These are phyloP conservation scores for Penicillium sp. DNA, from an alignment of 2,329 filamentous ascomycete species.

Conservation along the genomic window DNA sequence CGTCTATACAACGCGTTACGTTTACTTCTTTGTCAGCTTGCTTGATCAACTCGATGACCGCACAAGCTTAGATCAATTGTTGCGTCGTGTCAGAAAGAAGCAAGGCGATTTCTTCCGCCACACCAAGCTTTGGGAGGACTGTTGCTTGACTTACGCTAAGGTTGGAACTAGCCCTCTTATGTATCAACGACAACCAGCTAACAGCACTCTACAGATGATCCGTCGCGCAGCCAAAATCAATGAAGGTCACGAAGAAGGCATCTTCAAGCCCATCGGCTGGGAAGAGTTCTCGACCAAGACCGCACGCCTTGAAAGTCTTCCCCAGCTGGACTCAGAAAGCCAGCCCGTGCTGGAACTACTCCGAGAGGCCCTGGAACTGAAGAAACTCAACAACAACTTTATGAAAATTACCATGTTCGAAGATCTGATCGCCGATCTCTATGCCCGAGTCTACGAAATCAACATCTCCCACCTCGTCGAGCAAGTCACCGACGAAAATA, in stretches of 20 bases:
- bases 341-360: constrained; percentile 60
- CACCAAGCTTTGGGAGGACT: constrained; percentile 62
- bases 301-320: constrained; percentile 61
- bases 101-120: constrained; percentile 72
- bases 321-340: constrained; percentile 50
- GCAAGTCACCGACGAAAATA: constrained; percentile 46
- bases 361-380: constrained; percentile 67
- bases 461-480: constrained; percentile 42
- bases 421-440: constrained; percentile 90
- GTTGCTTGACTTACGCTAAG: constrained; percentile 60
- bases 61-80: constrained; percentile 71
- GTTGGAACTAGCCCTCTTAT: constrained; percentile 18
- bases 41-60: constrained; percentile 75
- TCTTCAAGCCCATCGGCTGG: constrained; percentile 64
- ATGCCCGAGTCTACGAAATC: constrained; percentile 59
- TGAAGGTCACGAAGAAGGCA: constrained; percentile 63
- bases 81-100: constrained; percentile 78
- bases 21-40: constrained; percentile 75
- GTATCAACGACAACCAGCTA: background rate
- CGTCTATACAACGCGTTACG: constrained; percentile 86
- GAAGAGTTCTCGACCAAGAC: constrained; percentile 66
- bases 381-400: constrained; percentile 79
- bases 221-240: constrained; percentile 58
- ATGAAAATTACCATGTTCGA: constrained; percentile 87
- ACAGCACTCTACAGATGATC: constrained; percentile 47